These are phyloP conservation scores for Globisporangium cylindrosporum DNA, from an alignment of 352 stramenopile genomes.

Conservation along the genomic window DNA sequence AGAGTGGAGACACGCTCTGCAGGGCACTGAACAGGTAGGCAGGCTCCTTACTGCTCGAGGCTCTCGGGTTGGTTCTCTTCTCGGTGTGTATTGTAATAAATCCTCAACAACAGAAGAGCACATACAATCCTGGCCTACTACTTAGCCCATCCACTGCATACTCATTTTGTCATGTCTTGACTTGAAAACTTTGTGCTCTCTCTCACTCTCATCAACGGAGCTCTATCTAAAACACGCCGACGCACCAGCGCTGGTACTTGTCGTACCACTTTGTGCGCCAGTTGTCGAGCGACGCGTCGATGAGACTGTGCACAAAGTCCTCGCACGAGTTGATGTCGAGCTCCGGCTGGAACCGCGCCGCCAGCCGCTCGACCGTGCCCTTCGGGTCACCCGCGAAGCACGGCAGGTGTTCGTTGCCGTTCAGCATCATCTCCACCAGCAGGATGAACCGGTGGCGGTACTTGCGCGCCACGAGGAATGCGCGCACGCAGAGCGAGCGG, in stretches of 20 bases:
- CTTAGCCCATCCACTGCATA: background rate
- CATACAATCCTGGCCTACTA: background rate
- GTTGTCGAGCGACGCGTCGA: conserved; percentile 96
- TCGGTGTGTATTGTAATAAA: background rate
- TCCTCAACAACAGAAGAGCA: background rate
- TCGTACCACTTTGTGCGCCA: conserved; percentile 97
- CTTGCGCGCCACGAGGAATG: conserved; percentile 94
- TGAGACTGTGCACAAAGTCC: conserved; percentile 95
- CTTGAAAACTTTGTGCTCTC: background rate
- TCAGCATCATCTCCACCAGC: conserved; percentile 96
- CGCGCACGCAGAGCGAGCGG: conserved; percentile 93
- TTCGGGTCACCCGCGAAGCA: conserved; percentile 94
- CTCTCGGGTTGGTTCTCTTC: background rate
- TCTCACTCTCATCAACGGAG: background rate
- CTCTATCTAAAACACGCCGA: conserved; percentile 84
- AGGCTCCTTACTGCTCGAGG: background rate
- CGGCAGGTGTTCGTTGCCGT: conserved; percentile 94
- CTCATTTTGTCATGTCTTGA: background rate
- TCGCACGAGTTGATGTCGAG: conserved; percentile 93
- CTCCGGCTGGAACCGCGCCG: conserved; percentile 92
- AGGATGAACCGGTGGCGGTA: conserved; percentile 95
- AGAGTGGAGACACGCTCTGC: background rate
- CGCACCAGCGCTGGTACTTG: conserved; percentile 92
- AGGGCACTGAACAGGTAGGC: background rate
- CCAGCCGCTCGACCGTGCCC: conserved; percentile 87